Conservation (phyloP, 2,329 filamentous ascomycete species). For the Botrytis hyacinthi region DNA sequence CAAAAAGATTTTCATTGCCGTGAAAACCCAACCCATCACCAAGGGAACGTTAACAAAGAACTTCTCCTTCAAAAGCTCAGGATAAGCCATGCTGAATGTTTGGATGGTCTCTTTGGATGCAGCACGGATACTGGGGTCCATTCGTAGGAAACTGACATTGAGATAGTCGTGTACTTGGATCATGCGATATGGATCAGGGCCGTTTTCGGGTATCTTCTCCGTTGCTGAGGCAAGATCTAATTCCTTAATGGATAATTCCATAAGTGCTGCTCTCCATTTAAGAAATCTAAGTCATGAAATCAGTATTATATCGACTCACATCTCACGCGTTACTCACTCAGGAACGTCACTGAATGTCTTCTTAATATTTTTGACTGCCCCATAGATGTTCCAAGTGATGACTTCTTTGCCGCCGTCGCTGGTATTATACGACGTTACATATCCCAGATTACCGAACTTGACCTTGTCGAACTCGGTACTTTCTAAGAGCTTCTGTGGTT, state of each 20-base stretch:
- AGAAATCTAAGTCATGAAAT: slow-evolving; percentile 64
- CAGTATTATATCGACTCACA: slow-evolving; percentile 9
- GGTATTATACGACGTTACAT: slow-evolving; percentile 67
- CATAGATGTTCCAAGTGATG: slow-evolving; percentile 93
- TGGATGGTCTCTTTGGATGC: slow-evolving; percentile 79
- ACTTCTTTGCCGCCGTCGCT: slow-evolving; percentile 55
- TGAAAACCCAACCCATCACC: slow-evolving; percentile 86
- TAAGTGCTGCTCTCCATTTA: slow-evolving; percentile 83
- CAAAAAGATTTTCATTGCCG: slow-evolving; percentile 72
- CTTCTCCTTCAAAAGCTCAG: slow-evolving; percentile 84
- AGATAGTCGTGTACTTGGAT: slow-evolving; percentile 93
- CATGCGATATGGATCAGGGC: slow-evolving; percentile 82
- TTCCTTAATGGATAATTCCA: slow-evolving; percentile 79
- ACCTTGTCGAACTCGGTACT: slow-evolving; percentile 59
- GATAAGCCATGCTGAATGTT: slow-evolving; percentile 78
- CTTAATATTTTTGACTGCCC: slow-evolving; percentile 76
- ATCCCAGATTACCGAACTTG: slow-evolving; percentile 79
- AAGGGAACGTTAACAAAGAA: slow-evolving; percentile 94
- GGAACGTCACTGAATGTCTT: slow-evolving; percentile 78
- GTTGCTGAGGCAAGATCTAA: slow-evolving; percentile 70
- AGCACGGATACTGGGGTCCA: slow-evolving; percentile 72
- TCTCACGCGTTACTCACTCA: slow-evolving; percentile 56
- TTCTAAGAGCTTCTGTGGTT: slow-evolving; percentile 65
- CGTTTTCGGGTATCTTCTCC: slow-evolving; percentile 58
- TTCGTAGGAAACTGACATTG: slow-evolving; percentile 79